Percentiles rank a stretch among this genome's conserved stretches.
Evolutionary conservation across 176 grass and related monocot species (phyloP).

Genomic region (Triticum monococcum): DNA sequence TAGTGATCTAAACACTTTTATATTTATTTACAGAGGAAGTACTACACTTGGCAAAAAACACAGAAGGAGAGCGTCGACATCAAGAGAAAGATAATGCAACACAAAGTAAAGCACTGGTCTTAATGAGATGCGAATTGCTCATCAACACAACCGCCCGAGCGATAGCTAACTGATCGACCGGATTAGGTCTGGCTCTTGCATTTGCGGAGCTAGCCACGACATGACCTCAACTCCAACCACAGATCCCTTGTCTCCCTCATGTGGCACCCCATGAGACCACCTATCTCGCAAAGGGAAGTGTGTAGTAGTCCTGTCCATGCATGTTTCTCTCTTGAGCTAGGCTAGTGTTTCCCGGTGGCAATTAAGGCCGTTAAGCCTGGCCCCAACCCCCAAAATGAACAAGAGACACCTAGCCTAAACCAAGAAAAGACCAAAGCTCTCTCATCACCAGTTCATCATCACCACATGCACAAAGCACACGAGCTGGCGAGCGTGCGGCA

Average conservation of each 20-base stretch:
- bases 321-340: background rate
- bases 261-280: conserved; percentile 36
- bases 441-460: background rate
- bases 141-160: background rate
- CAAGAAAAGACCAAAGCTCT: conserved; percentile 11
- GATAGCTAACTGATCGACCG: background rate
- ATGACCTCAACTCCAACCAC: conserved; percentile 31
- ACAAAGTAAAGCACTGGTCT: background rate
- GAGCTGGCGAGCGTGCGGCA: background rate
- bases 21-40: no score
- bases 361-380: background rate
- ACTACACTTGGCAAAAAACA: no score
- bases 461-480: conserved; percentile 19
- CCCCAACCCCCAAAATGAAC: background rate
- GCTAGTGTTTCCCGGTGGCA: background rate
- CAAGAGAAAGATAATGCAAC: background rate
- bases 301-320: background rate
- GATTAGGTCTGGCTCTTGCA: background rate
- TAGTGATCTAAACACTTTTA: no score
- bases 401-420: conserved; percentile 16
- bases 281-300: background rate
- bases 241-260: conserved; percentile 20
- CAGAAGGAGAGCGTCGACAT: background rate
- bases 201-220: conserved; percentile 33
- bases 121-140: background rate